Conservation (phyloP, 73 alveolate species). For the Paramecium octaurelia region DNA sequence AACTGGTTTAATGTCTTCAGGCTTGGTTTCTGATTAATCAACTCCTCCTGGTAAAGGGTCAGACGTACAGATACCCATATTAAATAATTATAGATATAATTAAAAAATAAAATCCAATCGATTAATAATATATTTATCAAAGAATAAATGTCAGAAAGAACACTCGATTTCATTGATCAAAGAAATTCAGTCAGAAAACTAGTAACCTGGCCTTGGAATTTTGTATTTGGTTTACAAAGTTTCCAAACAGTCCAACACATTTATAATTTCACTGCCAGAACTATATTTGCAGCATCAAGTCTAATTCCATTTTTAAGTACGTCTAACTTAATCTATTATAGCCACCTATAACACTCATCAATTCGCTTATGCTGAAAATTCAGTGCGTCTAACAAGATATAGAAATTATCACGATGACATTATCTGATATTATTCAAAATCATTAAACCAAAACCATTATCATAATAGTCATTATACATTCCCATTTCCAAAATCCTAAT, state of each 20-base stretch:
- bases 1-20: background rate
- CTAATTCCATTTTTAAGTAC: slow-evolving; percentile 11
- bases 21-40: background rate
- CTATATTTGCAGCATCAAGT: background rate
- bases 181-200: background rate
- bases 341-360: background rate
- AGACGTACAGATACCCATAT: background rate
- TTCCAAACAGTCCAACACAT: background rate
- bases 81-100: background rate
- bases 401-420: background rate
- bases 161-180: background rate
- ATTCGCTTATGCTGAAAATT: background rate
- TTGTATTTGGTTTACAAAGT: background rate
- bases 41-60: background rate
- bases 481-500: background rate
- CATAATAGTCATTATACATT: background rate
- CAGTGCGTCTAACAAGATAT: background rate
- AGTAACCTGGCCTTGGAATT: background rate
- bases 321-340: background rate
- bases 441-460: background rate
- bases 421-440: background rate
- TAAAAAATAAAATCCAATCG: background rate
- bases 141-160: background rate
- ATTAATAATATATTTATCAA: background rate
- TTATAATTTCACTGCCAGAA: background rate